These are phyloP conservation scores for Kregervanrija pseudodelftensis DNA, from an alignment of 805 yeast genomes.

Conservation along the genomic window DNA sequence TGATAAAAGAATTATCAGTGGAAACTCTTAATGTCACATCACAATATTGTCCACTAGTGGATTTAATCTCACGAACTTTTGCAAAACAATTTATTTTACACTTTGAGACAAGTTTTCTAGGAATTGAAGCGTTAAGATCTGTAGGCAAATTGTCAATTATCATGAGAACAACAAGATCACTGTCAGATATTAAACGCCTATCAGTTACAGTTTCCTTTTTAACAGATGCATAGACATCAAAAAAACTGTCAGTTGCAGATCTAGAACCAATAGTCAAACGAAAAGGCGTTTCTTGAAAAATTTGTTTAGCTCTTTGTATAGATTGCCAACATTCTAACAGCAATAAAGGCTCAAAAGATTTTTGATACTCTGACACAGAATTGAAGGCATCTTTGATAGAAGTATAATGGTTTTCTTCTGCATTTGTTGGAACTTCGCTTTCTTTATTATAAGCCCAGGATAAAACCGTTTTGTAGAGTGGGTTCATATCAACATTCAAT, in stretches of 20 bases:
- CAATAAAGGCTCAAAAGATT: constrained; percentile 70
- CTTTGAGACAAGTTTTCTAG: constrained; percentile 9
- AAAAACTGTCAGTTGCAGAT: constrained; percentile 76
- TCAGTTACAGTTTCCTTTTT: constrained; percentile 45
- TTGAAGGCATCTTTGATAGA: constrained; percentile 50
- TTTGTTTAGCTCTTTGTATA: constrained; percentile 62
- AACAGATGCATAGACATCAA: constrained; percentile 75
- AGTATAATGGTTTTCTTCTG: constrained; percentile 28
- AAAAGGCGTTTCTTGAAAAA: constrained; percentile 55
- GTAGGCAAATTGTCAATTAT: constrained; percentile 35
- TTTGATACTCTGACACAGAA: constrained; percentile 58
- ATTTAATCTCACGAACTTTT: constrained; percentile 66
- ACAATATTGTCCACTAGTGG: constrained; percentile 53
- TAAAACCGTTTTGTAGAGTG: constrained; percentile 62
- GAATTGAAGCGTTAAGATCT: constrained; percentile 17
- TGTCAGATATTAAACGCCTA: constrained; percentile 50
- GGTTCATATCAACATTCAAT: constrained; percentile 68
- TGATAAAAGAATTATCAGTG: constrained; percentile 43
- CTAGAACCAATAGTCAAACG: constrained; percentile 68
- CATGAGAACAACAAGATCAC: constrained; percentile 68
- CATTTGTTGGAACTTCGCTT: constrained; percentile 54
- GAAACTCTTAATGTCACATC: constrained; percentile 71
- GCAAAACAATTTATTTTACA: constrained; percentile 61
- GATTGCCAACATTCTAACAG: constrained; percentile 93
- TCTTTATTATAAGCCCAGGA: constrained; percentile 66